A percentile compares a stretch with the other conserved stretches of the same genome.
These are phyloP conservation scores for button mushroom (Agaricus bisporus) DNA, from an alignment of 768 basidiomycete species.

Conservation along the genomic window DNA sequence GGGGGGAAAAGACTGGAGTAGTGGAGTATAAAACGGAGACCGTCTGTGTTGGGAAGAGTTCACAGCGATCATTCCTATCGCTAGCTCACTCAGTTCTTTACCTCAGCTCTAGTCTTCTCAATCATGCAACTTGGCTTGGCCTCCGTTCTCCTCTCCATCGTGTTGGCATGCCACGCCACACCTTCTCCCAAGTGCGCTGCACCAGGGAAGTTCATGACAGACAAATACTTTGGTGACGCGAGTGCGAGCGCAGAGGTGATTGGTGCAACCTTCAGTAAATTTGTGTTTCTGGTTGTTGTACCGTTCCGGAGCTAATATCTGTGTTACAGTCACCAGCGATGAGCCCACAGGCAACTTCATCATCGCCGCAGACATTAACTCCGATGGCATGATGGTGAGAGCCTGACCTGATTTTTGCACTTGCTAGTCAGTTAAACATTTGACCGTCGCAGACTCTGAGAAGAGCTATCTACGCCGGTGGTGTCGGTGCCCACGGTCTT, in stretches of 20 bases:
- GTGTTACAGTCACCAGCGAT: conserved; percentile 41
- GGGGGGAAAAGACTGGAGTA: no score
- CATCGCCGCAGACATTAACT: conserved; percentile 34
- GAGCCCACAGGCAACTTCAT: conserved; percentile 39
- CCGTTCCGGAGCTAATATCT: neutral
- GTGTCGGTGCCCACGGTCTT: conserved; percentile 30
- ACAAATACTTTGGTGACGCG: no score
- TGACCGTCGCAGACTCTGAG: conserved; percentile 22
- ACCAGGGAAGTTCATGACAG: no score
- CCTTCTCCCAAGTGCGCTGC: neutral
- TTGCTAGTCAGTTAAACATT: neutral
- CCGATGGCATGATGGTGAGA: conserved; percentile 36
- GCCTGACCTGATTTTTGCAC: conserved; percentile 7
- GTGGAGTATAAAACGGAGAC: neutral
- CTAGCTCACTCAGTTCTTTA: neutral
- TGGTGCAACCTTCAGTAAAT: conserved; percentile 25
- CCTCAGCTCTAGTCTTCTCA: neutral
- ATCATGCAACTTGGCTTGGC: neutral
- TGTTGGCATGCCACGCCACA: neutral
- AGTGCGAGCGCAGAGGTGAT: conserved; percentile 10
- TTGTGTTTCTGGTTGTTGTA: neutral
- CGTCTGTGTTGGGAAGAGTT: neutral
- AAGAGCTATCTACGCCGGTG: conserved; percentile 24
- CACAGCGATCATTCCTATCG: neutral
- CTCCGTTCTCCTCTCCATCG: neutral